Conservation (phyloP, 139 green algal species). For the Gonium pectorale region DNA sequence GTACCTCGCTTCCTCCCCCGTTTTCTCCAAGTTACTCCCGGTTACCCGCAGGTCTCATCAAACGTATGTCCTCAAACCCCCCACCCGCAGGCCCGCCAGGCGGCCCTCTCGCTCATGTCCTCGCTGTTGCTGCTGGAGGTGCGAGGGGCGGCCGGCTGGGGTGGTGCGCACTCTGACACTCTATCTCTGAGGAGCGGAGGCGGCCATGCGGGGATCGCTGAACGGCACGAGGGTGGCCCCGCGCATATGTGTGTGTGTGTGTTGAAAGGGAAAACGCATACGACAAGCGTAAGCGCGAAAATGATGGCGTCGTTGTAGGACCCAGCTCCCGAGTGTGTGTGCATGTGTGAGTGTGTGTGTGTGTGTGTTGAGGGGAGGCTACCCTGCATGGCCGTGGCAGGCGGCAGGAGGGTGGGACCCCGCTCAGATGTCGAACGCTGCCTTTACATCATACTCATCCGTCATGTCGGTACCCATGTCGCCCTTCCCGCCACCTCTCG, state of each 20-base stretch:
- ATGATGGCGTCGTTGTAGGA: background rate
- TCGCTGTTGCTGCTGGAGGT: constrained; percentile 15
- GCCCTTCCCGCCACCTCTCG: background rate
- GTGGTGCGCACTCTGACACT: background rate
- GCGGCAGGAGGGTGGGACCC: too few relatives aligned
- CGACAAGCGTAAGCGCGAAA: background rate
- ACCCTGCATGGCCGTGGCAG: too few relatives aligned
- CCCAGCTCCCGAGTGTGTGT: too few relatives aligned
- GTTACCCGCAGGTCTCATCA: too few relatives aligned
- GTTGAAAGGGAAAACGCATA: background rate
- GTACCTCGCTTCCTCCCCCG: too few relatives aligned
- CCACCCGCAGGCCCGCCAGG: constrained; percentile 6
- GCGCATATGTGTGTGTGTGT: background rate
- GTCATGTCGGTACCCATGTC: background rate
- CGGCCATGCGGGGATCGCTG: background rate
- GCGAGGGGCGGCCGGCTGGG: background rate
- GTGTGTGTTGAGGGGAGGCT: too few relatives aligned
- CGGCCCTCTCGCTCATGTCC: background rate
- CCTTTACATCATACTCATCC: background rate
- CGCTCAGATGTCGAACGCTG: background rate
- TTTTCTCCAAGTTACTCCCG: too few relatives aligned
- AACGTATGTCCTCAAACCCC: too few relatives aligned
- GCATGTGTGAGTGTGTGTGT: too few relatives aligned
- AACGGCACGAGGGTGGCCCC: background rate
- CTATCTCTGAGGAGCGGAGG: background rate